Percentiles rank a stretch among this genome's conserved stretches.
Evolutionary conservation across 2,329 filamentous ascomycete species (phyloP).

Genomic region (Periconia sp.): DNA sequence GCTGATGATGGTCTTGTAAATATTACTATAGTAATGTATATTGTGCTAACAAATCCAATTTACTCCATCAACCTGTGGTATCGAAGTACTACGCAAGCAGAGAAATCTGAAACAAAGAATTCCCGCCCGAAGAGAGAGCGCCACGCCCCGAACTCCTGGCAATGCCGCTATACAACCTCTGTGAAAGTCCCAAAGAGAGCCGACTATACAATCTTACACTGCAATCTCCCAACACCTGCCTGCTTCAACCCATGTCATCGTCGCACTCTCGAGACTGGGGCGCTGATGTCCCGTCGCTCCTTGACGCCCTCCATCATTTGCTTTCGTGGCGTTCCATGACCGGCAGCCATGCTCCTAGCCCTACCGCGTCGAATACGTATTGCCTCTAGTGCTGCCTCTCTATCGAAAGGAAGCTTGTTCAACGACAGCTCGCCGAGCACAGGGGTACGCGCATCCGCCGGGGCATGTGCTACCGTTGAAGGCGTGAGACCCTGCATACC

Average conservation of each 20-base stretch:
- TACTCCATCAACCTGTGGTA: constrained; percentile 27
- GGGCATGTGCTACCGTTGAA: constrained; percentile 44
- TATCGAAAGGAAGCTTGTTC: constrained; percentile 51
- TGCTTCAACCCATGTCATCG: constrained; percentile 20
- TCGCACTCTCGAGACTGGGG: constrained; percentile 45
- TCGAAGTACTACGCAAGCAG: constrained; percentile 15
- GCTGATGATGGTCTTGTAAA: too few relatives aligned
- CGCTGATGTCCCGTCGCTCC: constrained; percentile 55
- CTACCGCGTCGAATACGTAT: constrained; percentile 76
- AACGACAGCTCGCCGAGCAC: constrained; percentile 39
- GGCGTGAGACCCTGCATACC: constrained; percentile 31
- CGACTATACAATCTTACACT: constrained; percentile 13
- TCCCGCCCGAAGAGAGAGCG: neutral
- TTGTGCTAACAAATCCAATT: constrained; percentile 5
- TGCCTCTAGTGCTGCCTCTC: constrained; percentile 76
- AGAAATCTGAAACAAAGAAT: neutral
- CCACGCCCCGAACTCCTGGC: constrained; percentile 35
- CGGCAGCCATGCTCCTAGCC: constrained; percentile 71
- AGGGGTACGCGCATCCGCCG: constrained; percentile 33
- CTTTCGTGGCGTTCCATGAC: constrained; percentile 66
- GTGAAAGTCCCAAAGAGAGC: constrained; percentile 18
- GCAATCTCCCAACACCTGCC: neutral
- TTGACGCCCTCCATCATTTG: constrained; percentile 61
- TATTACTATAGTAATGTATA: too few relatives aligned
- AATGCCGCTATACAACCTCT: constrained; percentile 38